Conservation (phyloP, 352 stramenopile species). For the Pythium coloratum region DNA sequence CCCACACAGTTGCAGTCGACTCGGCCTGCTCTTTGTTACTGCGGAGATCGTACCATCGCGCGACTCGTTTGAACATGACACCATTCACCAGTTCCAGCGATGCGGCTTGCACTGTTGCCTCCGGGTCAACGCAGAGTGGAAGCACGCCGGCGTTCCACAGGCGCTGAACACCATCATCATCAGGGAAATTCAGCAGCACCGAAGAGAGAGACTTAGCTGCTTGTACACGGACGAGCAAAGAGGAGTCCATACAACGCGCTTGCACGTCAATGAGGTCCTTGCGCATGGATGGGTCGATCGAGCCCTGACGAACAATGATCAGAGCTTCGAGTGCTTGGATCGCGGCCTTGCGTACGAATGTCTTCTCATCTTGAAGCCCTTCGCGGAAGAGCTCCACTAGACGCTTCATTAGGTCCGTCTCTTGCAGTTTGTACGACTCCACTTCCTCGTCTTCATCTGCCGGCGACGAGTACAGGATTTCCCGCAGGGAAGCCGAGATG, state of each 20-base stretch:
- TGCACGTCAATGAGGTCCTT: conserved; percentile 82
- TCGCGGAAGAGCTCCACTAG: conserved; percentile 77
- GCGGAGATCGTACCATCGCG: conserved; percentile 52
- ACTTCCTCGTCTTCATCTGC: conserved; percentile 1
- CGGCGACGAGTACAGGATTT: conserved; percentile 47
- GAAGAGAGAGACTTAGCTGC: conserved; percentile 79
- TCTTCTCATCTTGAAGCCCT: conserved; percentile 78
- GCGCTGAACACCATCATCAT: conserved; percentile 67
- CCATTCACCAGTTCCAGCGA: conserved; percentile 56
- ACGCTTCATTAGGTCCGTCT: conserved; percentile 66
- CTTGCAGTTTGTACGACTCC: conserved; percentile 36
- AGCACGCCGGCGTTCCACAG: conserved; percentile 86
- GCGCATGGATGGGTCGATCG: conserved; percentile 51
- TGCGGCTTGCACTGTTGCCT: conserved; percentile 70
- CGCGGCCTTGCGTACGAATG: conserved; percentile 75
- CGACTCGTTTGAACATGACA: conserved; percentile 69
- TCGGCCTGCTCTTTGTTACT: conserved; percentile 34
- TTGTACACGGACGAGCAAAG: conserved; percentile 77
- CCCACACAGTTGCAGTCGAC: conserved; percentile 50
- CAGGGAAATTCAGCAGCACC: conserved; percentile 71
- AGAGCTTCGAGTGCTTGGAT: conserved; percentile 79
- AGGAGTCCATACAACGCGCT: conserved; percentile 68
- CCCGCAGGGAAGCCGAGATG: conserved; percentile 50
- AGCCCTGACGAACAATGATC: conserved; percentile 47
- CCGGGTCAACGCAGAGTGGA: conserved; percentile 77